These are phyloP conservation scores for Epichloe coenophiala DNA, from an alignment of 2,329 filamentous ascomycete species.

Conservation along the genomic window DNA sequence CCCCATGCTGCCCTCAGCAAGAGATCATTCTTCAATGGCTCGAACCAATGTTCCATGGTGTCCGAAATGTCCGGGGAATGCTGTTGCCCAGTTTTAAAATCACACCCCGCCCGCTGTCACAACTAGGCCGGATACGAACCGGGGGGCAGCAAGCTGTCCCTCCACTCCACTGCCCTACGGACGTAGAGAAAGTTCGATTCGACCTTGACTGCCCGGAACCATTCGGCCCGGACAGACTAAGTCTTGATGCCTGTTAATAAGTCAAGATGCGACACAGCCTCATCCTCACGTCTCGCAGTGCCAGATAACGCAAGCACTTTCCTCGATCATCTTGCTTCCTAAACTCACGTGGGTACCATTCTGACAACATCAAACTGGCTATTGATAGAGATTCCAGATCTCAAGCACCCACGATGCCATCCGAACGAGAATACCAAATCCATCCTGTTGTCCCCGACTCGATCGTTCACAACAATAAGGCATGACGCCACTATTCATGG, in stretches of 20 bases:
- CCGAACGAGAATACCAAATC: constrained; percentile 63
- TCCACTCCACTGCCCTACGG: too few species aligned
- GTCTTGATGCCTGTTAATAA: background rate
- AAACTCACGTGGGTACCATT: background rate
- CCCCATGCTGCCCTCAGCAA: constrained; percentile 82
- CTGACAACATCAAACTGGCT: background rate
- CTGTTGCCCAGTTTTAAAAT: background rate
- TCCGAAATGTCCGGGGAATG: background rate
- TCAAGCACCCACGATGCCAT: constrained; percentile 36
- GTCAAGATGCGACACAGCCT: background rate
- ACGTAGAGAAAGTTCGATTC: background rate
- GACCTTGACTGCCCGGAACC: background rate
- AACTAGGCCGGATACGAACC: background rate
- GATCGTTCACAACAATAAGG: constrained; percentile 69
- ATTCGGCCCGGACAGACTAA: constrained; percentile 1
- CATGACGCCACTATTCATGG: constrained; percentile 20
- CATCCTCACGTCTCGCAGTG: too few species aligned
- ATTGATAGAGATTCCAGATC: background rate
- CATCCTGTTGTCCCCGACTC: constrained; percentile 67
- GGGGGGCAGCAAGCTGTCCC: background rate
- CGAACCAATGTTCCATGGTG: constrained; percentile 58
- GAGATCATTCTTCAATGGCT: constrained; percentile 83
- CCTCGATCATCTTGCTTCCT: too few species aligned
- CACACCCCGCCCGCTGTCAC: background rate
- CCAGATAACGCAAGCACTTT: too few species aligned